phyloP scores from a whole-genome alignment of 352 stramenopile genomes.

The Thalassiosira sp. region DNA sequence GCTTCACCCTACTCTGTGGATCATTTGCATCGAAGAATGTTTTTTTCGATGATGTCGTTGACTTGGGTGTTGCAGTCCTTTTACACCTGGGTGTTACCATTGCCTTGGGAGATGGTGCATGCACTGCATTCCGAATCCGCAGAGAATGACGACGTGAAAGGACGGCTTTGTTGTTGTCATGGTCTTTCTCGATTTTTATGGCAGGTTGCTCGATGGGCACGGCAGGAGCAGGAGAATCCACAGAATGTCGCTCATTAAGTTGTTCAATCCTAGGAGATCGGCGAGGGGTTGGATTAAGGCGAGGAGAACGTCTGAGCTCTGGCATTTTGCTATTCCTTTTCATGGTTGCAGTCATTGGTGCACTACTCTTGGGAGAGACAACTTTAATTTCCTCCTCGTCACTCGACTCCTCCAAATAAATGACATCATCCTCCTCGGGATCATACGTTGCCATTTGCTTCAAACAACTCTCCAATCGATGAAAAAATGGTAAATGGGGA shows the following conservation, averaged over 20 bases:
- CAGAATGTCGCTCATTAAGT: slow-evolving; percentile 4
- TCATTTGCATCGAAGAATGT: slow-evolving; percentile 1
- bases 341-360: no score
- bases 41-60: background rate
- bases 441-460: slow-evolving; percentile 77
- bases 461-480: slow-evolving; percentile 72
- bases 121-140: background rate
- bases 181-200: background rate
- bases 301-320: slow-evolving; percentile 4
- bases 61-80: background rate
- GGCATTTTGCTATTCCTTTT: background rate
- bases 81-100: background rate
- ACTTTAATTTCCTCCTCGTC: slow-evolving; percentile 49
- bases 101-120: background rate
- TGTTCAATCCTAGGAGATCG: slow-evolving; percentile 7
- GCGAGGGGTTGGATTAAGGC: background rate
- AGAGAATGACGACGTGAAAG: background rate
- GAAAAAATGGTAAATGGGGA: slow-evolving; percentile 83
- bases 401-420: slow-evolving; percentile 76
- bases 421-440: slow-evolving; percentile 76
- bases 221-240: no score
- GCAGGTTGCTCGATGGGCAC: background rate
- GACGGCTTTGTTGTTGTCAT: background rate
- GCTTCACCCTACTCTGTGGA: background rate
- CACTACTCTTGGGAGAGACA: no score